A percentile compares a stretch with the other conserved stretches of the same genome.
Evolutionary conservation across 768 basidiomycete species (phyloP).

Genomic region (Leccinum uliginosum): DNA sequence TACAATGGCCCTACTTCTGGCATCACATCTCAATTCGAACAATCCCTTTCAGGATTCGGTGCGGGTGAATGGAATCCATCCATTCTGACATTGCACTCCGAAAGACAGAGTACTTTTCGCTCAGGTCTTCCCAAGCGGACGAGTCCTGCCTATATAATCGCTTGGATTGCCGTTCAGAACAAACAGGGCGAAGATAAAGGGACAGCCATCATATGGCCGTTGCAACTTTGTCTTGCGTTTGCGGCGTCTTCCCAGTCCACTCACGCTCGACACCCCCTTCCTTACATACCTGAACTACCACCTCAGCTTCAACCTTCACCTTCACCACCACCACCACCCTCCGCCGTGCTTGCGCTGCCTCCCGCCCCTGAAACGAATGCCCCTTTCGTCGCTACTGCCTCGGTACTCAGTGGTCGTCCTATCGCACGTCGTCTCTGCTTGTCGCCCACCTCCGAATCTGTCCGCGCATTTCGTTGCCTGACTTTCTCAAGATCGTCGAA

Average conservation of each 20-base stretch:
- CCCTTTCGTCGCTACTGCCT: neutral
- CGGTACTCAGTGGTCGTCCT: conserved; percentile 20
- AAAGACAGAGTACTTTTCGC: conserved; percentile 21
- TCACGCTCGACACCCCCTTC: conserved; percentile 41
- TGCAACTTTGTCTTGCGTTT: conserved; percentile 51
- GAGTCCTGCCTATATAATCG: conserved; percentile 50
- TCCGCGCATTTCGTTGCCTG: conserved; percentile 46
- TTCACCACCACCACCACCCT: conserved; percentile 35
- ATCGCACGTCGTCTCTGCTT: conserved; percentile 32
- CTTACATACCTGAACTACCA: conserved; percentile 61
- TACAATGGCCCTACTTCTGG: conserved; percentile 65
- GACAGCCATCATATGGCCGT: conserved; percentile 68
- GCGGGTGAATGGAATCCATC: conserved; percentile 45
- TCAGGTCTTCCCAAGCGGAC: conserved; percentile 15
- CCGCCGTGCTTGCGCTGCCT: conserved; percentile 24
- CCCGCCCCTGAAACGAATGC: conserved; percentile 11
- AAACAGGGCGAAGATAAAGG: conserved; percentile 81
- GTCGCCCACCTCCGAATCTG: conserved; percentile 36
- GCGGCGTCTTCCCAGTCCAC: conserved; percentile 32
- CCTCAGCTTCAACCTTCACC: conserved; percentile 56
- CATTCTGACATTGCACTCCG: conserved; percentile 7
- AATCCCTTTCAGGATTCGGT: conserved; percentile 60
- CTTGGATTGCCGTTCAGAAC: conserved; percentile 72
- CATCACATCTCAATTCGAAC: conserved; percentile 58
- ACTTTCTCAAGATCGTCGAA: conserved; percentile 49